These are phyloP conservation scores for Nadsonia commutata DNA, from an alignment of 1,139 yeast species.

Conservation along the genomic window DNA sequence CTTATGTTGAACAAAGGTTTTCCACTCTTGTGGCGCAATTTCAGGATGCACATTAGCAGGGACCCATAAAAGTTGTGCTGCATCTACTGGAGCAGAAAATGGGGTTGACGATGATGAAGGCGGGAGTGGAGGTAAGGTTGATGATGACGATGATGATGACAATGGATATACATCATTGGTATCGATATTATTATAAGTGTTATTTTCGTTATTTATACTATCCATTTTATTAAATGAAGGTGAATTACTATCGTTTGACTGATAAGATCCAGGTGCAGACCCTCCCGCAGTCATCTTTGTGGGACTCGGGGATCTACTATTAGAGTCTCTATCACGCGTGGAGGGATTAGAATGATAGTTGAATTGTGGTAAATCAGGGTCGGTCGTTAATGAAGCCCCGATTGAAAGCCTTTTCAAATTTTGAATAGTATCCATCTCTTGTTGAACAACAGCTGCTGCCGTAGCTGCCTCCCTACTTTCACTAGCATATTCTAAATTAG, in stretches of 20 bases:
- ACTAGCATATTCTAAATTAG: neutral
- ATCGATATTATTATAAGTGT: constrained; percentile 6
- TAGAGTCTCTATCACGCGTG: no score
- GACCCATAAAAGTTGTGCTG: constrained; percentile 49
- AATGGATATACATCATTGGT: constrained; percentile 8
- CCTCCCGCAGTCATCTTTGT: no score
- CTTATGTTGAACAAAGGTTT: constrained; percentile 64
- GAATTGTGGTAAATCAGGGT: constrained; percentile 30
- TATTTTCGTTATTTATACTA: no score
- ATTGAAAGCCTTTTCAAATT: constrained; percentile 33
- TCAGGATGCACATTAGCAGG: constrained; percentile 92
- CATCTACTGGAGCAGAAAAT: constrained; percentile 3
- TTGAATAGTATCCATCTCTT: constrained; percentile 33
- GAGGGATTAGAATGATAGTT: no score
- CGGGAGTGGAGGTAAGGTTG: constrained; percentile 6
- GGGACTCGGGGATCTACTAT: no score
- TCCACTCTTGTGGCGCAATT: constrained; percentile 82
- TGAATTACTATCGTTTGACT: no score
- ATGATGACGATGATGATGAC: constrained; percentile 9
- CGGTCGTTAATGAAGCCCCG: constrained; percentile 28
- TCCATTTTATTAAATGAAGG: no score
- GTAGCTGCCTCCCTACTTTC: constrained; percentile 5
- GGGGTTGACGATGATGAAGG: neutral
- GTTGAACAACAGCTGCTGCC: constrained; percentile 11
- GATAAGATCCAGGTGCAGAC: no score